These are phyloP conservation scores for Lecanicillium sp. DNA, from an alignment of 2,329 filamentous ascomycete species.

Conservation along the genomic window DNA sequence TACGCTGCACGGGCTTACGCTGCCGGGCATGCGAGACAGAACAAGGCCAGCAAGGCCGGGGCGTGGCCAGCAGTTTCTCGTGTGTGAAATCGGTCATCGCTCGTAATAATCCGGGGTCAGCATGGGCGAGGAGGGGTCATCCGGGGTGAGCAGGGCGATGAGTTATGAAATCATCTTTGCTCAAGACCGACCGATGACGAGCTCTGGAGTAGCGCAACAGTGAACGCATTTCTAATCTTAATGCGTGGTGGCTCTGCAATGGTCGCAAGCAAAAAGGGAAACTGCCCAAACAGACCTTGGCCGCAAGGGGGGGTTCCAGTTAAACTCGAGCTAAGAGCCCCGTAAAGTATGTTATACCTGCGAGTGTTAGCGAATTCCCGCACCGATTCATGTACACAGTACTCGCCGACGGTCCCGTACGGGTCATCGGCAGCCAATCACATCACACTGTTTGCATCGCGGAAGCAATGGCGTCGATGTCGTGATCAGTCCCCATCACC, in stretches of 20 bases:
- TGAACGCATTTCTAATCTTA: conserved; percentile 13
- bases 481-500: conserved; percentile 39
- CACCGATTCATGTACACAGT: background rate
- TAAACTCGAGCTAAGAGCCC: conserved; percentile 11
- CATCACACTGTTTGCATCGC: conserved; percentile 29
- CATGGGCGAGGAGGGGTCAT: too few species aligned
- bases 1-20: background rate
- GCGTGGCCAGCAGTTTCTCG: too few species aligned
- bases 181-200: conserved; percentile 4
- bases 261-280: too few species aligned
- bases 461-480: conserved; percentile 48
- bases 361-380: background rate
- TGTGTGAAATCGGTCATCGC: background rate
- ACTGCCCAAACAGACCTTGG: conserved; percentile 7
- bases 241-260: conserved; percentile 10
- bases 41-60: too few species aligned
- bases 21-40: conserved; percentile 1
- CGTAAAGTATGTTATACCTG: conserved; percentile 6
- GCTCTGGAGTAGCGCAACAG: background rate
- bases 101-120: too few species aligned
- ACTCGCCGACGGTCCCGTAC: conserved; percentile 12
- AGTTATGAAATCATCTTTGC: background rate
- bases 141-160: conserved; percentile 3
- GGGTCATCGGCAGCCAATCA: conserved; percentile 30
- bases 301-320: conserved; percentile 4